These are phyloP conservation scores for Chalaropsis thielavioides DNA, from an alignment of 2,329 filamentous ascomycete genomes.

Conservation along the genomic window DNA sequence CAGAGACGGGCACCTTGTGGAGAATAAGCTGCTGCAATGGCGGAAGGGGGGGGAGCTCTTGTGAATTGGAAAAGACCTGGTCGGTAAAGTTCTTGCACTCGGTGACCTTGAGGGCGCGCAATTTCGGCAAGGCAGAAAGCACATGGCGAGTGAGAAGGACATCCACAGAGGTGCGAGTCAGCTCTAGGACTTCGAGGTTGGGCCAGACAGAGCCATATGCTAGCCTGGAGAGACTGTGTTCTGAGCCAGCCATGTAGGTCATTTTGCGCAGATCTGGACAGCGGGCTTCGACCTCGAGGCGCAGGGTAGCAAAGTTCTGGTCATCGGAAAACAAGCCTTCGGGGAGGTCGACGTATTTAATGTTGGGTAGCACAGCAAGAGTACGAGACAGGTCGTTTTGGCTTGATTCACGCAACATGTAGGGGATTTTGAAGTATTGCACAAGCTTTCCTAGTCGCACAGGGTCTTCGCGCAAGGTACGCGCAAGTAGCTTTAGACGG, in stretches of 20 bases:
- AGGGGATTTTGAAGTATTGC: constrained; percentile 72
- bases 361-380: constrained; percentile 68
- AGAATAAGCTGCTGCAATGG: constrained; percentile 59
- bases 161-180: constrained; percentile 54
- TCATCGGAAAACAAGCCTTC: constrained; percentile 80
- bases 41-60: constrained; percentile 57
- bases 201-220: constrained; percentile 52
- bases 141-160: constrained; percentile 55
- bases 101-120: constrained; percentile 62
- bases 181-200: constrained; percentile 57
- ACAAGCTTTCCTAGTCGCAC: constrained; percentile 54
- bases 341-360: constrained; percentile 81
- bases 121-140: constrained; percentile 48
- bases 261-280: constrained; percentile 81
- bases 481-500: constrained; percentile 63
- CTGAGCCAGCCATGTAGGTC: constrained; percentile 66
- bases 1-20: constrained; percentile 58
- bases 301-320: constrained; percentile 54
- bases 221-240: constrained; percentile 60
- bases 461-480: constrained; percentile 66
- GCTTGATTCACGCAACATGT: constrained; percentile 83
- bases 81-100: constrained; percentile 59
- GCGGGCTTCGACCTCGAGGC: constrained; percentile 69
- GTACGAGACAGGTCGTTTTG: constrained; percentile 74
- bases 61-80: constrained; percentile 53